These are phyloP conservation scores for Cytospora piceae DNA, from an alignment of 2,329 filamentous ascomycete genomes.

Conservation along the genomic window DNA sequence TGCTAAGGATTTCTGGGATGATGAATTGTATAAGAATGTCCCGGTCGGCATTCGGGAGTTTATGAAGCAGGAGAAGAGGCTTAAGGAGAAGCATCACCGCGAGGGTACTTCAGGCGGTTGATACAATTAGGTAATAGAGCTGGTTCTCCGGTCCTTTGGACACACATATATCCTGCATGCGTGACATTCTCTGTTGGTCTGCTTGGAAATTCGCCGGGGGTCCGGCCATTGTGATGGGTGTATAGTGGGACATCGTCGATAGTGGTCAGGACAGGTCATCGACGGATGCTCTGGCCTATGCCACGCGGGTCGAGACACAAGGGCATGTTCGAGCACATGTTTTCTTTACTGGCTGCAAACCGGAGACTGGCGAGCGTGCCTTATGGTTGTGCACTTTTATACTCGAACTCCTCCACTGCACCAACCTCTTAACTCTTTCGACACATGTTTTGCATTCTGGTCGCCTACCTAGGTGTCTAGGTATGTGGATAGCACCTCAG, in stretches of 20 bases:
- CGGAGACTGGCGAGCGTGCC: no score
- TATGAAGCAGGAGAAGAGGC: slow-evolving; percentile 92
- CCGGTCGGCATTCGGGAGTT: slow-evolving; percentile 95
- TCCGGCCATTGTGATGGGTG: neutral
- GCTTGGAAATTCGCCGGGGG: neutral
- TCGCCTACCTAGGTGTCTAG: no score
- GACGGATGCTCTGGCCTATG: neutral
- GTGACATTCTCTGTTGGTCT: neutral
- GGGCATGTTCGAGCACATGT: no score
- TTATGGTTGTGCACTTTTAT: no score
- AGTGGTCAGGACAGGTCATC: neutral
- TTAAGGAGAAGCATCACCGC: slow-evolving; percentile 73
- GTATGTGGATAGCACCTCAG: no score
- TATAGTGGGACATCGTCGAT: neutral
- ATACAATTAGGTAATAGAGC: slow-evolving; percentile 21
- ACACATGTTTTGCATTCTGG: no score
- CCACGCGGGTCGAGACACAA: neutral
- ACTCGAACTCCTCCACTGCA: no score
- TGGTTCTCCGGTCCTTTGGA: neutral
- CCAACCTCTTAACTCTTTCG: no score
- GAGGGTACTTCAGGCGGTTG: slow-evolving; percentile 56
- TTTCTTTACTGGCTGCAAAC: no score
- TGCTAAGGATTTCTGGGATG: slow-evolving; percentile 60
- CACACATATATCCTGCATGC: neutral
- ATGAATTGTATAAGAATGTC: slow-evolving; percentile 76